phyloP scores from a whole-genome alignment of 2,329 filamentous ascomycete genomes.

The Madurella fahalii region DNA sequence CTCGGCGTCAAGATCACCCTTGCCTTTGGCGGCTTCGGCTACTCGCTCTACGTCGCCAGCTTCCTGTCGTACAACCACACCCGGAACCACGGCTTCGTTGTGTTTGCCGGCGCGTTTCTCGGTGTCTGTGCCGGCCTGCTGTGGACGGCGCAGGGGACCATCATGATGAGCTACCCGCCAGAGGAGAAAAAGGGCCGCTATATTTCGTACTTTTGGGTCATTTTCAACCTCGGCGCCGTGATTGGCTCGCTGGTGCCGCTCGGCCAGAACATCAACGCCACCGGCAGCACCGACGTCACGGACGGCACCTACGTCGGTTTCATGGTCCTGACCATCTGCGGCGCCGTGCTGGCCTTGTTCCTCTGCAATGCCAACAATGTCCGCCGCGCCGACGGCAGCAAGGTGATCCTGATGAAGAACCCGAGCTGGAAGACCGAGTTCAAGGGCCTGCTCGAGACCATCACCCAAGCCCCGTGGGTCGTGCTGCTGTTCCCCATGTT shows the following conservation, averaged over 20 bases:
- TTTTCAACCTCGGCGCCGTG: conserved; percentile 88
- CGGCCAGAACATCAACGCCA: conserved; percentile 64
- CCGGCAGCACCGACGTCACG: conserved; percentile 45
- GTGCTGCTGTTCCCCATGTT: conserved; percentile 78
- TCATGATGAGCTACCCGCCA: conserved; percentile 85
- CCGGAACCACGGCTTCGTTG: conserved; percentile 63
- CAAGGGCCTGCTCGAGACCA: conserved; percentile 67
- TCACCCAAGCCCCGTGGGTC: conserved; percentile 68
- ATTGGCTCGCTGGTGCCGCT: conserved; percentile 78
- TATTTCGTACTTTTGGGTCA: conserved; percentile 90
- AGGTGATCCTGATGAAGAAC: conserved; percentile 85
- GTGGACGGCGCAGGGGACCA: conserved; percentile 78
- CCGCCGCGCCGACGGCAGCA: conserved; percentile 70
- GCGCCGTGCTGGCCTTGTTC: conserved; percentile 64
- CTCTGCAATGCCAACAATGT: conserved; percentile 70
- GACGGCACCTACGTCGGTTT: conserved; percentile 88
- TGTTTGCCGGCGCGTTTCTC: conserved; percentile 71
- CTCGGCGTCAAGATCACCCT: conserved; percentile 67
- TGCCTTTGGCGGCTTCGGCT: conserved; percentile 69
- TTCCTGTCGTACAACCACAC: conserved; percentile 70
- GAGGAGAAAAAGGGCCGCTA: conserved; percentile 82
- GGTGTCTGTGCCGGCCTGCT: conserved; percentile 75
- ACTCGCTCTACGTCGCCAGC: conserved; percentile 68
- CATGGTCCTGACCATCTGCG: conserved; percentile 73
- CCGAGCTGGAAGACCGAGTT: conserved; percentile 81